A percentile compares a stretch with the other conserved stretches of the same genome.
These are phyloP conservation scores for Paecilomyces sp. DNA, from an alignment of 2,329 filamentous ascomycete species.

Conservation along the genomic window DNA sequence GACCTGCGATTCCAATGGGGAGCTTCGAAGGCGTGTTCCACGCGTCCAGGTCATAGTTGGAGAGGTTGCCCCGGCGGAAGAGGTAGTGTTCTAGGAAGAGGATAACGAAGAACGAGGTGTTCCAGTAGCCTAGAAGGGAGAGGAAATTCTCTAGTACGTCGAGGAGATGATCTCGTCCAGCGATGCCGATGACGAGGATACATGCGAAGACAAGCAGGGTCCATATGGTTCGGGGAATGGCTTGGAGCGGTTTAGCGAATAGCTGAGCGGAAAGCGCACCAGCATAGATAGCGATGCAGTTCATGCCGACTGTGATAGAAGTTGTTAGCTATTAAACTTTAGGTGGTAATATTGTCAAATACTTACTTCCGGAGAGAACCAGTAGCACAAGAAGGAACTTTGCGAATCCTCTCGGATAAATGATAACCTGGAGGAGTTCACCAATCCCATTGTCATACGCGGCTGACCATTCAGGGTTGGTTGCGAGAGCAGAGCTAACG, in stretches of 20 bases:
- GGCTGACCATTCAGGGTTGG: constrained; percentile 32
- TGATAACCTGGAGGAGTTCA: constrained; percentile 38
- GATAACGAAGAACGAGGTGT: constrained; percentile 43
- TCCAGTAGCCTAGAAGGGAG: constrained; percentile 38
- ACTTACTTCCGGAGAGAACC: constrained; percentile 29
- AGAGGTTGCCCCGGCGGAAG: constrained; percentile 37
- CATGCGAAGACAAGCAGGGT: constrained; percentile 39
- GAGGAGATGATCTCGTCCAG: constrained; percentile 37
- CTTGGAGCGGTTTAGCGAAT: constrained; percentile 36
- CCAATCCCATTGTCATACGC: constrained; percentile 38
- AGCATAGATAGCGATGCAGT: constrained; percentile 38
- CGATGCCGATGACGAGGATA: constrained; percentile 40
- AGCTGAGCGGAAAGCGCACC: constrained; percentile 28
- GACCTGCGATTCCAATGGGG: constrained; percentile 39
- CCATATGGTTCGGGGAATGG: constrained; percentile 44
- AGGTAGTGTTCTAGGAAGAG: constrained; percentile 43
- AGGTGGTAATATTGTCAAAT: neutral
- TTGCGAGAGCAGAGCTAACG: constrained; percentile 37
- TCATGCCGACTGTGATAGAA: constrained; percentile 31
- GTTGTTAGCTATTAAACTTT: neutral
- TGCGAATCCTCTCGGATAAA: constrained; percentile 41
- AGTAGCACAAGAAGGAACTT: constrained; percentile 36
- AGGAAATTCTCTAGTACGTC: constrained; percentile 43
- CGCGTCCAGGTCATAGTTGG: constrained; percentile 43
- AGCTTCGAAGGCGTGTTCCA: constrained; percentile 41